A percentile compares a stretch with the other conserved stretches of the same genome.
phyloP scores from a whole-genome alignment of 257 asterid genomes.

The Solanum corneliomulleri region DNA sequence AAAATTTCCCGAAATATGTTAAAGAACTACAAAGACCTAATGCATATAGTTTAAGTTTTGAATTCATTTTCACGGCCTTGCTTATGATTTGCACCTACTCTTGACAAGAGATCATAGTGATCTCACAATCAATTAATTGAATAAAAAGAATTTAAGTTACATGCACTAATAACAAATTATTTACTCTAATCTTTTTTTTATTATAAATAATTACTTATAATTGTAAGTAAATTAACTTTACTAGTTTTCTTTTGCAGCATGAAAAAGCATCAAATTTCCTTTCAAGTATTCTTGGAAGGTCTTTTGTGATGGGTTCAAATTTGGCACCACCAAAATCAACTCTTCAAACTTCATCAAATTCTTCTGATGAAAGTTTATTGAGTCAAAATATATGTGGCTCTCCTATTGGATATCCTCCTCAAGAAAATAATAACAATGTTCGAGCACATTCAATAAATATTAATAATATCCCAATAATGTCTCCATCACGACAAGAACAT shows the following conservation, averaged over 20 bases:
- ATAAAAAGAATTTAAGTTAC: neutral
- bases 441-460: neutral
- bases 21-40: neutral
- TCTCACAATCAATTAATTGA: neutral
- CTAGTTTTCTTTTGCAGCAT: slow-evolving; percentile 14
- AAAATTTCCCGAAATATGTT: neutral
- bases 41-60: neutral
- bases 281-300: slow-evolving; percentile 23
- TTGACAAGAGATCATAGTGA: neutral
- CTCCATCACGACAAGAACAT: neutral
- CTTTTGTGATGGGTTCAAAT: neutral
- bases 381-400: slow-evolving; percentile 10
- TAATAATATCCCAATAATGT: neutral
- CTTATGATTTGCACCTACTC: neutral
- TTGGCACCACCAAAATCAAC: neutral
- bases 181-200: neutral
- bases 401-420: slow-evolving; percentile 1
- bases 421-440: neutral
- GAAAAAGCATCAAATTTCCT: slow-evolving; percentile 15
- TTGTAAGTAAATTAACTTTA: neutral
- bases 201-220: neutral
- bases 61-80: rapidly evolving
- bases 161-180: neutral
- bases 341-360: slow-evolving; percentile 1
- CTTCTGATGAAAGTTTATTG: neutral